These are phyloP conservation scores for Gaertneriomyces sp. DNA, from an alignment of 192 early-diverging fungal genomes.

Conservation along the genomic window DNA sequence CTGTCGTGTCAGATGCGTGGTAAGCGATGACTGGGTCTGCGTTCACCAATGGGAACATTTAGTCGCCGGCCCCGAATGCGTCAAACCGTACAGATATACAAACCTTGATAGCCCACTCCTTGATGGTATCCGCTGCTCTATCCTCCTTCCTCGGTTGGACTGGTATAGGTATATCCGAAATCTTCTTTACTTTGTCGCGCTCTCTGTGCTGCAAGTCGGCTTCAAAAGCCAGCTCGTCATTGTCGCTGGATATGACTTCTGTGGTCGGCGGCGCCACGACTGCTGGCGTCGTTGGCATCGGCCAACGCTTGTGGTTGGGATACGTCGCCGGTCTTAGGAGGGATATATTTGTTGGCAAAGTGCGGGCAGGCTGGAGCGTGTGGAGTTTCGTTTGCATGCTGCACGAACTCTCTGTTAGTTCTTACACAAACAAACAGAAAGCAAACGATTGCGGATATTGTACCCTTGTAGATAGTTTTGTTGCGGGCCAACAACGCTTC, in stretches of 20 bases:
- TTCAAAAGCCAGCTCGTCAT: conserved; percentile 3
- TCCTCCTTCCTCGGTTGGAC: conserved; percentile 37
- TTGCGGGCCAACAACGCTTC: conserved; percentile 69
- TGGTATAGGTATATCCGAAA: conserved; percentile 33
- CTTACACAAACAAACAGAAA: background rate
- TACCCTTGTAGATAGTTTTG: conserved; percentile 67
- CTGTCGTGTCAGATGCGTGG: too few species aligned
- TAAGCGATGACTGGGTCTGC: too few species aligned
- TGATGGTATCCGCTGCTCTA: background rate
- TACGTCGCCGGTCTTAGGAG: conserved; percentile 38
- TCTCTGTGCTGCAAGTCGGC: background rate
- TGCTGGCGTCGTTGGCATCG: background rate
- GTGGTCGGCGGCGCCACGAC: background rate
- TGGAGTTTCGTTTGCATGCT: conserved; percentile 51
- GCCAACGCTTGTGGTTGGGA: conserved; percentile 23
- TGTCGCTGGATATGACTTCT: background rate
- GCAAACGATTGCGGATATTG: background rate
- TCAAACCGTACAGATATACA: too few species aligned
- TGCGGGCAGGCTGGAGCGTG: conserved; percentile 45
- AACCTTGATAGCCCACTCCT: too few species aligned
- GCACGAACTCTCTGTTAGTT: background rate
- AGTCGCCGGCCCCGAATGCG: too few species aligned
- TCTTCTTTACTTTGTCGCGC: background rate
- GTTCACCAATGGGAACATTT: too few species aligned
- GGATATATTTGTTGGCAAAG: conserved; percentile 38